Evolutionary conservation across 1,139 yeast species (phyloP).

Genomic region (Yamadazyma epiphylla): DNA sequence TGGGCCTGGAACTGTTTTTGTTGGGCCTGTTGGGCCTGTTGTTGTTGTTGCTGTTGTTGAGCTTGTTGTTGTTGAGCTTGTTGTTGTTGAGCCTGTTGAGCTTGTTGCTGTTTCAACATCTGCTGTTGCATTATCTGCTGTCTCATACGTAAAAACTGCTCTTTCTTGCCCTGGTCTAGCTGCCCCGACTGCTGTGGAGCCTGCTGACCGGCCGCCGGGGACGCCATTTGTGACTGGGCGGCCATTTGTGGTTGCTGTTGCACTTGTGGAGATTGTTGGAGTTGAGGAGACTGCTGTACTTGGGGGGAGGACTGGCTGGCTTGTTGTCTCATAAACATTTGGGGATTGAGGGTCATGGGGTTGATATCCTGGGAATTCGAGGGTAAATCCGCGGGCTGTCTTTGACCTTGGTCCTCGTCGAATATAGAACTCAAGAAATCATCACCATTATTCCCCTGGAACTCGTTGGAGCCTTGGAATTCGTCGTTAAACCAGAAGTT

Average conservation of each 20-base stretch:
- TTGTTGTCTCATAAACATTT: conserved; percentile 23
- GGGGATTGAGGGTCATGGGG: conserved; percentile 17
- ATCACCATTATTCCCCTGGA: conserved; percentile 23
- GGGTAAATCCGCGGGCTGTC: conserved; percentile 5
- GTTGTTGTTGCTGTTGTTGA: conserved; percentile 7
- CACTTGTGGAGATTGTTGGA: conserved; percentile 5
- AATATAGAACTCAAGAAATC: conserved; percentile 37
- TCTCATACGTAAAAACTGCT: conserved; percentile 31
- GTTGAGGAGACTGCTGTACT: conserved; percentile 9
- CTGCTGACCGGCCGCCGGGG: too few species aligned
- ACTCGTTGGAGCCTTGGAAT: conserved; percentile 18
- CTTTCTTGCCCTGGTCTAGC: conserved; percentile 15
- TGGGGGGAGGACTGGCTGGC: conserved; percentile 7
- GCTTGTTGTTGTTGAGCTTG: conserved; percentile 7
- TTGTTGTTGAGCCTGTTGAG: conserved; percentile 6
- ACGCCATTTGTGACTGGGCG: conserved; percentile 6
- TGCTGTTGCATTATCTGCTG: conserved; percentile 41
- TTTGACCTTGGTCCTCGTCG: conserved; percentile 23
- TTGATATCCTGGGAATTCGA: conserved; percentile 10
- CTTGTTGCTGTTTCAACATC: conserved; percentile 22
- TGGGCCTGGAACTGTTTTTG: too few species aligned
- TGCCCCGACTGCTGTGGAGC: conserved; percentile 19
- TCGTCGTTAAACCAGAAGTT: conserved; percentile 42
- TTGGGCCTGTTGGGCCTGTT: conserved; percentile 10
- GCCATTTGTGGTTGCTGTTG: conserved; percentile 1